Percentiles rank a stretch among this genome's conserved stretches.
These are phyloP conservation scores for Grammothele lineata DNA, from an alignment of 768 basidiomycete species.

Conservation along the genomic window DNA sequence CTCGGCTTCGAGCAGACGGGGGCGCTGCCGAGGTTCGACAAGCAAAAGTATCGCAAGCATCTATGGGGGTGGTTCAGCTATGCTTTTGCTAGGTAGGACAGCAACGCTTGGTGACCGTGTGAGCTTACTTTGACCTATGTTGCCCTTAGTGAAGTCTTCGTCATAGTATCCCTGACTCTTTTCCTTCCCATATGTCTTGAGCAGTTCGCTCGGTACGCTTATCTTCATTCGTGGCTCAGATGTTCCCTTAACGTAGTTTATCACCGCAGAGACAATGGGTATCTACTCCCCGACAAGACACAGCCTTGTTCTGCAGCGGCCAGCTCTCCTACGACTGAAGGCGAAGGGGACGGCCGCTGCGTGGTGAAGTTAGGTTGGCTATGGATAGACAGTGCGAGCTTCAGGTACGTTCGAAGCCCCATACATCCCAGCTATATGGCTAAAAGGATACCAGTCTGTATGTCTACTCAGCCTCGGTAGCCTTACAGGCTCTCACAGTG, in stretches of 20 bases:
- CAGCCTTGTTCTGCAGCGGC: conserved; percentile 44
- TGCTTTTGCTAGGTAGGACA: conserved; percentile 70
- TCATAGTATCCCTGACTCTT: conserved; percentile 73
- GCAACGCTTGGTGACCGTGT: too few species aligned
- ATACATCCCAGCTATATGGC: too few species aligned
- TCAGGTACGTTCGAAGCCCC: conserved; percentile 54
- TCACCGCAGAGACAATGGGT: conserved; percentile 72
- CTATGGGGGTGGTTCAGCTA: conserved; percentile 80
- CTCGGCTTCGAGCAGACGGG: too few species aligned
- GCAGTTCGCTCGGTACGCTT: conserved; percentile 60
- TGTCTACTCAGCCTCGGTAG: conserved; percentile 83
- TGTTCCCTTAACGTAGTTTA: too few species aligned
- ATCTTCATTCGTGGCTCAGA: too few species aligned
- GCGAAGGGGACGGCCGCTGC: conserved; percentile 49
- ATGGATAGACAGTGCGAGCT: conserved; percentile 91
- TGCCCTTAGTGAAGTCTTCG: conserved; percentile 64
- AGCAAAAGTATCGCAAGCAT: conserved; percentile 24
- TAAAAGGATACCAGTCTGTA: conserved; percentile 58
- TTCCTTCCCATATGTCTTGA: conserved; percentile 82
- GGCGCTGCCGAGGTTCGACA: conserved; percentile 19
- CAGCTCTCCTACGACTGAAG: conserved; percentile 9
- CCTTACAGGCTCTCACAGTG: conserved; percentile 87
- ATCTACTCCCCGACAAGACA: conserved; percentile 61
- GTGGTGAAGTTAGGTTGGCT: conserved; percentile 77
- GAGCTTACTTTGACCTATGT: too few species aligned